phyloP scores from a whole-genome alignment of 371 early-diverging fungal species.

The Saksenaea vasiformis region DNA sequence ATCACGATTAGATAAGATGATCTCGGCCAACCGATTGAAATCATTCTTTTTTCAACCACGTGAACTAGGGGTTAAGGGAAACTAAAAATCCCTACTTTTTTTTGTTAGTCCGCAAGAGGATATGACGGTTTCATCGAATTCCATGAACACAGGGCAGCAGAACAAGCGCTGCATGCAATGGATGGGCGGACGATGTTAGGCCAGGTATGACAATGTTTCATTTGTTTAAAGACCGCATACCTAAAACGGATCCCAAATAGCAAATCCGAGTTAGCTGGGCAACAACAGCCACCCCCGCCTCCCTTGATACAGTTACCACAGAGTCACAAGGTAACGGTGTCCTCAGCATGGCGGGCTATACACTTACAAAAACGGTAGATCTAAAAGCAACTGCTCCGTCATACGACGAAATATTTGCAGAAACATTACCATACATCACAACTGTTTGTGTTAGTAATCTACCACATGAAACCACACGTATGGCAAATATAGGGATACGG shows the following conservation, averaged over 20 bases:
- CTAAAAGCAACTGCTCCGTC: constrained; percentile 19
- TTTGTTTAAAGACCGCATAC: not conserved
- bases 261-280: constrained; percentile 30
- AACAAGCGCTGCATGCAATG: constrained; percentile 69
- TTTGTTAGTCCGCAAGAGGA: constrained; percentile 33
- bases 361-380: not conserved
- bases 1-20: constrained; percentile 1
- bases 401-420: constrained; percentile 71
- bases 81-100: not conserved
- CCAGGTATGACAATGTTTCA: constrained; percentile 35
- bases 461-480: constrained; percentile 71
- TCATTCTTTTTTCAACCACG: not conserved
- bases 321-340: not conserved
- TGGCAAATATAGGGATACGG: constrained; percentile 7
- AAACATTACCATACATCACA: constrained; percentile 78
- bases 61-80: not conserved
- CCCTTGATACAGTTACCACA: not conserved
- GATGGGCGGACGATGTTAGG: constrained; percentile 68
- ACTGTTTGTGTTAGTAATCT: constrained; percentile 88
- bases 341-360: not conserved
- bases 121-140: constrained; percentile 83
- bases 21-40: not conserved
- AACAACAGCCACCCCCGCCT: constrained; percentile 12
- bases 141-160: constrained; percentile 69
- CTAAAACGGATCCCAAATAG: constrained; percentile 6